A percentile compares a stretch with the other conserved stretches of the same genome.
These are phyloP conservation scores for Mucor indicus DNA, from an alignment of 371 early-diverging fungal species.

Conservation along the genomic window DNA sequence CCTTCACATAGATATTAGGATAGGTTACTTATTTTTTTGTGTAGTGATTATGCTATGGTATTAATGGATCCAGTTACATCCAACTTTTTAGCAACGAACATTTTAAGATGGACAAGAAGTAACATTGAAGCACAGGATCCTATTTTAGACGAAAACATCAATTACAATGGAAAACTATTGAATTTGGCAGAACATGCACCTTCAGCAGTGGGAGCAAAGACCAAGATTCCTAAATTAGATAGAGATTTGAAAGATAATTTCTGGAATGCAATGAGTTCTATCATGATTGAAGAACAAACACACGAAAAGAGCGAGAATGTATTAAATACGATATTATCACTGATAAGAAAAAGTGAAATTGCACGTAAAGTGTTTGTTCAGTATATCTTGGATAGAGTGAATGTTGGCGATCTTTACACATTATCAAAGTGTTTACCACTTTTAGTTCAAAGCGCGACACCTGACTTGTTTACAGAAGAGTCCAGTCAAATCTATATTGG, in stretches of 20 bases:
- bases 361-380: conserved; percentile 56
- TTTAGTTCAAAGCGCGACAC: conserved; percentile 39
- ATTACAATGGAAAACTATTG: conserved; percentile 52
- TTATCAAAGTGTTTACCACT: conserved; percentile 40
- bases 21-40: too few relatives aligned
- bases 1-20: too few relatives aligned
- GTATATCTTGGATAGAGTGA: conserved; percentile 44
- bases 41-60: conserved; percentile 63
- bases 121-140: too few relatives aligned
- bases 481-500: conserved; percentile 40
- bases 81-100: conserved; percentile 45
- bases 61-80: conserved; percentile 60
- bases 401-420: conserved; percentile 40
- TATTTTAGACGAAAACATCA: conserved; percentile 26
- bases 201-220: conserved; percentile 18
- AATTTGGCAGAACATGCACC: conserved; percentile 58
- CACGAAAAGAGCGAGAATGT: conserved; percentile 9
- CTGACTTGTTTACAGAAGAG: conserved; percentile 1
- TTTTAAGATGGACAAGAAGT: conserved; percentile 33
- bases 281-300: conserved; percentile 26
- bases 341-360: conserved; percentile 42
- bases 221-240: conserved; percentile 40
- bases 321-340: conserved; percentile 1
- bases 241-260: conserved; percentile 25
- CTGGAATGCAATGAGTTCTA: conserved; percentile 30